Evolutionary conservation across 768 basidiomycete species (phyloP), one percentile per base, ranked within the genome.

Genomic region (Gyrodon lividus): DNA sequence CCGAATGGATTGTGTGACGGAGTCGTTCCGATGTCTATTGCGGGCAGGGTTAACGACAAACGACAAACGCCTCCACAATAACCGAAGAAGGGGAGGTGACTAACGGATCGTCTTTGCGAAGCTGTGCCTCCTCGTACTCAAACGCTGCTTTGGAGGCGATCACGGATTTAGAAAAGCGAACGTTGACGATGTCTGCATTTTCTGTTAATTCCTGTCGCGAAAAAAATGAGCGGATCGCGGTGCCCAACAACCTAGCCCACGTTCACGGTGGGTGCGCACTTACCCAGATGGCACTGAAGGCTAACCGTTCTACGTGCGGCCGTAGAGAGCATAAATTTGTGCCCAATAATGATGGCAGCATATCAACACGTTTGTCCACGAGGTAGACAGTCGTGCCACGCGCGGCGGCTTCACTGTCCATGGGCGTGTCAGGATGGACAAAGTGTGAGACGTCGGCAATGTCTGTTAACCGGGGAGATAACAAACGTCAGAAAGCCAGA

Each of bases 381-480:
- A 99, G 82, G 67, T 98, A 99, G 1, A 99, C 96, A 0, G 96
- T 98, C 5, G 96, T 98, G 5, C 96, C 96, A 54, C 96, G 77
- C 16, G 93, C 81, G n/a, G 94, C 91, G 19, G 96, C 96, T 68
- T 99, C 96, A 39, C 74, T 85, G 59, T 99, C 96, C 93, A 99
- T 98, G 0, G 95, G 84, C 37, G 89, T 99, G 61, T 95, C 92
- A 2, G 94, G 77, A 47, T 80, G 84, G 1, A 99, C 96, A 58
- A 99, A 99, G 68, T 98, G 85, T 6, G 96, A 97, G 2, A 99
- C 96, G 64, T 99, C 97, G 51, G 96, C 96, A 56, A 99, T 99
- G 65, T 99, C 95, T 98, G 60, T 3, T 34, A 23, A 16, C 5
- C 10, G 31, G 5, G 10, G 31, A 14, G 12, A 40, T 31, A 42